These are phyloP conservation scores for Alternaria sp. DNA, from an alignment of 2,329 filamentous ascomycete species.

Conservation along the genomic window DNA sequence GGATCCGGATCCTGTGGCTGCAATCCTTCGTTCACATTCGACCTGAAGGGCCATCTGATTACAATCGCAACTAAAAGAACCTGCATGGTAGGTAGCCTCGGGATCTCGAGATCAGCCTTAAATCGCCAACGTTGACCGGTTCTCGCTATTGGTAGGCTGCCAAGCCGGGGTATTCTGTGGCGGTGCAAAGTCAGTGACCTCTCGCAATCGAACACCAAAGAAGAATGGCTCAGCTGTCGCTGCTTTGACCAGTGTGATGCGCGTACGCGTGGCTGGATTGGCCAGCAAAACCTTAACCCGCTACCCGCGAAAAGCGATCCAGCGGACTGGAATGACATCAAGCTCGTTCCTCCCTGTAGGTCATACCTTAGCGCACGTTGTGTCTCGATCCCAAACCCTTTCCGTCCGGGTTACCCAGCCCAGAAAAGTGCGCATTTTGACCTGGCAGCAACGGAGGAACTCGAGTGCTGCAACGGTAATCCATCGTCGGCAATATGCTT, in stretches of 20 bases:
- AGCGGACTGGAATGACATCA: constrained; percentile 17
- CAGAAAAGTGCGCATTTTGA: neutral
- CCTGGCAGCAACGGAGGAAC: neutral
- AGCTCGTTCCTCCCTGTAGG: constrained; percentile 6
- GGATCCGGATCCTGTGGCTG: neutral
- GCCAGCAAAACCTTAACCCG: constrained; percentile 5
- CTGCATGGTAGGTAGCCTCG: neutral
- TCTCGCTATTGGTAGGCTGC: neutral
- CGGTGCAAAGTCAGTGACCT: constrained; percentile 3
- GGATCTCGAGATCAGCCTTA: neutral
- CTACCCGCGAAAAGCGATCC: constrained; percentile 19
- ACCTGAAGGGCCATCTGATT: neutral
- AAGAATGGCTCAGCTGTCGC: neutral
- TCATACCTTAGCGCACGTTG: constrained; percentile 10
- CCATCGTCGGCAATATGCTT: constrained; percentile 10
- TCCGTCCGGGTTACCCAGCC: neutral
- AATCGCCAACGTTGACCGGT: neutral
- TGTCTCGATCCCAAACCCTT: neutral
- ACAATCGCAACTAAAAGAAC: neutral
- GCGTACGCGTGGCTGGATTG: constrained; percentile 8
- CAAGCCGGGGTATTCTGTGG: constrained; percentile 8
- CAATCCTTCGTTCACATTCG: neutral
- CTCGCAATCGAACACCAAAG: constrained; percentile 9
- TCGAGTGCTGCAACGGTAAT: neutral
- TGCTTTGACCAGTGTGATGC: neutral